Evolutionary conservation across 2,329 filamentous ascomycete genomes (phyloP).

Genomic region (Colletotrichum paranaense): DNA sequence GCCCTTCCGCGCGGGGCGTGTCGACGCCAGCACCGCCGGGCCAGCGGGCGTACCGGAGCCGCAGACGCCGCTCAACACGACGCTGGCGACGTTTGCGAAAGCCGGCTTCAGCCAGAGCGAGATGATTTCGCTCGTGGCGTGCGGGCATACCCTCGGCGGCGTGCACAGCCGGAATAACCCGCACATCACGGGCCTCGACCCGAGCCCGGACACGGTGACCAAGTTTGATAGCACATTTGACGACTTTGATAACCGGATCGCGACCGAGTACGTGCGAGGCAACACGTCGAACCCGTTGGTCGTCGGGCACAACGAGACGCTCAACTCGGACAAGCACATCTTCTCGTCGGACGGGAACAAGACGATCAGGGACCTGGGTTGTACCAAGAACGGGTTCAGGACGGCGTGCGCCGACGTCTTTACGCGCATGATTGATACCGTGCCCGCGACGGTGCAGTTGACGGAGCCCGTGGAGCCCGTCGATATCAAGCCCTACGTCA

Average conservation of each 20-base stretch:
- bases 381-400: constrained; percentile 49
- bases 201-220: constrained; percentile 44
- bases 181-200: constrained; percentile 36
- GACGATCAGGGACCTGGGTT: constrained; percentile 52
- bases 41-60: constrained; percentile 41
- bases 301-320: constrained; percentile 38
- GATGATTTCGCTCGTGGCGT: constrained; percentile 42
- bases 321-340: constrained; percentile 39
- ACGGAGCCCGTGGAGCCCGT: constrained; percentile 43
- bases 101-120: constrained; percentile 39
- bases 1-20: constrained; percentile 40
- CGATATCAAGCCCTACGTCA: constrained; percentile 45
- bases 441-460: constrained; percentile 44
- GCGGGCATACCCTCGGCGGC: constrained; percentile 41
- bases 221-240: constrained; percentile 44
- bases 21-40: constrained; percentile 41
- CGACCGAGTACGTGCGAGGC: constrained; percentile 38
- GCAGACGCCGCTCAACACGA: constrained; percentile 37
- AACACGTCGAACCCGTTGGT: constrained; percentile 39
- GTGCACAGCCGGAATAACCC: constrained; percentile 42
- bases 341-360: constrained; percentile 46
- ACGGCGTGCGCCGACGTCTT: constrained; percentile 45
- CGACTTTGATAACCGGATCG: constrained; percentile 39
- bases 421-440: constrained; percentile 49
- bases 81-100: constrained; percentile 37